These are phyloP conservation scores for Neofusicoccum sp. DNA, from an alignment of 2,329 filamentous ascomycete genomes.

Conservation along the genomic window DNA sequence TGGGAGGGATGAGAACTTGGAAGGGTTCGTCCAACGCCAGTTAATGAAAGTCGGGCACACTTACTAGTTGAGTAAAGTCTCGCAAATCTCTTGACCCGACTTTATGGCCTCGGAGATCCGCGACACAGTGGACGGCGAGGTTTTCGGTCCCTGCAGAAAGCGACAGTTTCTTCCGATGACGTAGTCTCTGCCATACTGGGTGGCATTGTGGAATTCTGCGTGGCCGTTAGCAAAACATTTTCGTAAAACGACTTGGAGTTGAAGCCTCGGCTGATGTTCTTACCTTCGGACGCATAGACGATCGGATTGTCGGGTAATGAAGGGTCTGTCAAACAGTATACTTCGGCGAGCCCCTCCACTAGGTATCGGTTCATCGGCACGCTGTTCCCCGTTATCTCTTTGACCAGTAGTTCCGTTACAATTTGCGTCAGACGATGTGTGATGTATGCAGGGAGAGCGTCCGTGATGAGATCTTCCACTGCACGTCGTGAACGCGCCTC, in stretches of 20 bases:
- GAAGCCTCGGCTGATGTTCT: no score
- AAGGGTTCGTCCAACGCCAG: background rate
- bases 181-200: slow-evolving; percentile 69
- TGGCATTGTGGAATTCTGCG: slow-evolving; percentile 66
- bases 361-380: slow-evolving; percentile 61
- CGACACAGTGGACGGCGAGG: slow-evolving; percentile 59
- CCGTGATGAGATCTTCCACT: slow-evolving; percentile 59
- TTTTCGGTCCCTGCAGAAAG: slow-evolving; percentile 71
- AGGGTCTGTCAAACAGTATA: slow-evolving; percentile 72
- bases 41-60: slow-evolving; percentile 22
- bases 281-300: slow-evolving; percentile 70
- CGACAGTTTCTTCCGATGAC: slow-evolving; percentile 73
- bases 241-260: no score
- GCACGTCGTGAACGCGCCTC: slow-evolving; percentile 59
- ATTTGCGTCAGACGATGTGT: slow-evolving; percentile 64
- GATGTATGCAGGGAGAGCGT: slow-evolving; percentile 69
- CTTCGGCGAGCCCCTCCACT: slow-evolving; percentile 69
- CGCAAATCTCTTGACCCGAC: slow-evolving; percentile 64
- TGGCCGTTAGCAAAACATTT: background rate
- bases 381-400: slow-evolving; percentile 63
- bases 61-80: slow-evolving; percentile 71
- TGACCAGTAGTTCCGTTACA: slow-evolving; percentile 64
- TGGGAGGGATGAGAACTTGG: background rate
- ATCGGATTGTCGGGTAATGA: slow-evolving; percentile 69
- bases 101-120: slow-evolving; percentile 61